Percentiles rank a stretch among this genome's conserved stretches.
phyloP scores from a whole-genome alignment of 768 basidiomycete species.

The Mycena venus region DNA sequence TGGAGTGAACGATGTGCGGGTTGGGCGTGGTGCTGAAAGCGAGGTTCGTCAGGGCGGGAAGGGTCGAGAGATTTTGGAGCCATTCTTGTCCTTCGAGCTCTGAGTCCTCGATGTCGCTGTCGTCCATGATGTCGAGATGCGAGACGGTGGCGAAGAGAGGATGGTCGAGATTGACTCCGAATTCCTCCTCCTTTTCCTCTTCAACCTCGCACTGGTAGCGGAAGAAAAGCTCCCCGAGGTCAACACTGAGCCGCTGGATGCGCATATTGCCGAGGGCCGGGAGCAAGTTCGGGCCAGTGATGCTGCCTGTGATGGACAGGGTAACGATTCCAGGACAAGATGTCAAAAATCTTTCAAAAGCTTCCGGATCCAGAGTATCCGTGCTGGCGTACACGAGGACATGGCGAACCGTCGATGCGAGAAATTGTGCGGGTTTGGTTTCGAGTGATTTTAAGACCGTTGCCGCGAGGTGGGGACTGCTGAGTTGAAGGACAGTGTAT shows the following conservation, averaged over 20 bases:
- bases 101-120: not conserved
- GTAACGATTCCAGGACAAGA: not conserved
- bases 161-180: not conserved
- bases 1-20: not conserved
- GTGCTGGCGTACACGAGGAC: not conserved
- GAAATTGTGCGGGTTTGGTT: not conserved
- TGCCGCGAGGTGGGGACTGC: not conserved
- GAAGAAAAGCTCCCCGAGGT: not conserved
- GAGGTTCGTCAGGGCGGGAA: not conserved
- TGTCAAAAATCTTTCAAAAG: not conserved
- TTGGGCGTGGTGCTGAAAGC: not conserved
- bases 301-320: not conserved
- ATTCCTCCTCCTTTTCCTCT: not conserved
- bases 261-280: not conserved
- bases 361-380: not conserved
- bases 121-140: constrained; percentile 2
- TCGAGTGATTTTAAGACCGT: not conserved
- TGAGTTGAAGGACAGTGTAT: not conserved
- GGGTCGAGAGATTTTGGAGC: not conserved
- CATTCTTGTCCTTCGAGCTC: not conserved
- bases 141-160: not conserved
- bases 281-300: not conserved
- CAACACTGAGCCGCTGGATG: not conserved
- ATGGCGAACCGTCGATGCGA: constrained; percentile 5
- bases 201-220: not conserved